Evolutionary conservation across 176 grass and related monocot genomes (phyloP), one percentile per base, ranked within the genome.

Genomic region (Raddia guianensis): DNA sequence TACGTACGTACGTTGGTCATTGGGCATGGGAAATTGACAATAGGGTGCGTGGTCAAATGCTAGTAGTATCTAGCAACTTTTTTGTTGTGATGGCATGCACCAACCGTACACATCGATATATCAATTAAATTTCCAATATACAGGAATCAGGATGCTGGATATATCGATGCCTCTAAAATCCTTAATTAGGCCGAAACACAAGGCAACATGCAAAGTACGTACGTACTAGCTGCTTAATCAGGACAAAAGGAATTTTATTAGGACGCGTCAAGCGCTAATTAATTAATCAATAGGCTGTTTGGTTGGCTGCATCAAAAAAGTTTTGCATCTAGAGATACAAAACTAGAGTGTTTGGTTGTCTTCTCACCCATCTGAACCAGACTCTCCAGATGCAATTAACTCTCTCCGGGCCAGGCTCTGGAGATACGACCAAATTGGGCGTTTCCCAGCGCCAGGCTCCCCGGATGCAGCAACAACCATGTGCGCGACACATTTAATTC

Each of bases 141-240:
- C 11, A 49, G 21, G 0, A 71, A 27, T 27, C 27, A 27, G 27
- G 27, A 27, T 27, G 27, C 27, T 9, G 6, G 33, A 40, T n/a
- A n/a, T n/a, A n/a, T 40, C 37, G 37, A 45, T 59, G 68, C 60
- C 15, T 47, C 60, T 8, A 50, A 88, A 80, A 79, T 68, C 81
- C 75, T 88, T 62, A 74, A 68, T 88, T 64, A 84, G 45, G 60
- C 53, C 68, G 61, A 88, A 68, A 74, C 15, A 34, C 16, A 21
- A n/a, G 37, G 37, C 2, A n/a, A 34, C n/a, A 11, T n/a, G 27
- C 58, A 65, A 70, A 21, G 9, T 12, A 3, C 27, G 27, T 27
- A 27, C 27, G 27, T 27, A 27, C 27, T 1, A 12, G 2, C 11
- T 9, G n/a, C 48, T 70, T 52, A 72, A 42, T 66, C 43, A 19